Base-by-base conservation (phyloP, 176 grass and related monocot genomes). In the Oryza glaberrima region DNA sequence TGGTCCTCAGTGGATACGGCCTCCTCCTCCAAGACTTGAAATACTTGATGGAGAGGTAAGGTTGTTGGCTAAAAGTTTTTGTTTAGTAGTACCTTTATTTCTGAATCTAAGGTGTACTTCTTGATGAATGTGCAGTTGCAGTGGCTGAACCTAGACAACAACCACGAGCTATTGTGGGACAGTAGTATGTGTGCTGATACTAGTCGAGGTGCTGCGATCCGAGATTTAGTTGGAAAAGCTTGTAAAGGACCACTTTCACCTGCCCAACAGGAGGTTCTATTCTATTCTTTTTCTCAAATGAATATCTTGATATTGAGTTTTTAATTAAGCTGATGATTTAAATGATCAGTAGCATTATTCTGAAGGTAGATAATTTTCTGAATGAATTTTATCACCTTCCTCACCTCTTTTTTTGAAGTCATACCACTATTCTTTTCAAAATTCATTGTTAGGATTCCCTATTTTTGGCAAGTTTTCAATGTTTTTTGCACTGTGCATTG, bases 141-240 rank as follows among this genome's bases (percentile, higher is more conserved):
- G 36, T 98, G 96, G 96, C 75, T 98, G 52, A 95, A 94, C 79
- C 83, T 86, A 74, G 96, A 98, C 65, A 94, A 92, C 76, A 93
- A 86, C 67, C 93, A 98, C 71, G 96, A 98, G 58, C 84, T 94
- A 72, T 84, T 95, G 81, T 98, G 96, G 93, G 96, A 98, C 89
- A 82, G 87, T 79, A 84, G 80, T 73, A 98, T 98, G 96, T 98
- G 96, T 84, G 89, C 87, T 79, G 91, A 95, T 71, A 92, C 93
- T 65, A 98, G 91, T 76, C 85, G 86, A 72, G 91, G 93, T 34
- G 89, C 91, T 71, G 88, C 79, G 12, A 81, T 98, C 67, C 88
- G 93, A 78, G 96, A 98, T 75, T 88, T 98, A 78, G 87, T 98
- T 4, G 91, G 86, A 86, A 84, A 76, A 93, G 93, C 96, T 26